Base-by-base conservation (phyloP, 1,139 yeast species). In the Sugiyamaella neomexicana region DNA sequence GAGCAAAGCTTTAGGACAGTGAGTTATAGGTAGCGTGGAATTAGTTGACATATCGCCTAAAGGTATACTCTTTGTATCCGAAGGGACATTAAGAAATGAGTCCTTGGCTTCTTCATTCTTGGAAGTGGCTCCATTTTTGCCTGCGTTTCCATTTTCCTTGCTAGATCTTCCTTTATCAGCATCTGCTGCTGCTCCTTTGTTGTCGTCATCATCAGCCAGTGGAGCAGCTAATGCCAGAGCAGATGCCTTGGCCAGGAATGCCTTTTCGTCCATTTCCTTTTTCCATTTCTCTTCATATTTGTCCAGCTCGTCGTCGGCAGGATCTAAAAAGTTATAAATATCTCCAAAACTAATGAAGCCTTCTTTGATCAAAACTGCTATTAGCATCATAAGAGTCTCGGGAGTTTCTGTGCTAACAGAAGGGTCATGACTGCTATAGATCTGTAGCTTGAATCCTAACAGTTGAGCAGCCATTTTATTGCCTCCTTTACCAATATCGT, bases 141-240 rank as follows among this genome's bases (percentile, higher is more conserved):
- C 6, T 29, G 56, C 54, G n/a, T 59, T 55, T 15, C 51, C 45
- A 25, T 57, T 48, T 44, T 52, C 45, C 9, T 59, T 17, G 10
- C 37, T 31, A 12, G 16, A 5, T 15, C 12, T 27, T 7, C 32
- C 45, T 10, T 38, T 32, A 39, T 12, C 44, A 27, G 6, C 20
- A 27, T n/a, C 51, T 16, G 40, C 32, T n/a, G 39, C 38, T 58
- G 52, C 40, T 20, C 27, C 37, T 6, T 23, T 44, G 7, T 39
- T 39, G 5, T 58, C 17, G 60, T 17, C 50, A 20, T 85, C 95
- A 50, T 83, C 85, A 5, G 79, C 76, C 47, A 91, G 73, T 0
- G 97, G 96, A 5, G 95, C 95, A 2, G 97, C 96, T 62, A 89
- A 69, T 0, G 97, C 95, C 52, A 91, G 72, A 0, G 96, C 96